Base-by-base conservation (phyloP, 1,139 yeast genomes). In the Debaryomyces nepalensis region DNA sequence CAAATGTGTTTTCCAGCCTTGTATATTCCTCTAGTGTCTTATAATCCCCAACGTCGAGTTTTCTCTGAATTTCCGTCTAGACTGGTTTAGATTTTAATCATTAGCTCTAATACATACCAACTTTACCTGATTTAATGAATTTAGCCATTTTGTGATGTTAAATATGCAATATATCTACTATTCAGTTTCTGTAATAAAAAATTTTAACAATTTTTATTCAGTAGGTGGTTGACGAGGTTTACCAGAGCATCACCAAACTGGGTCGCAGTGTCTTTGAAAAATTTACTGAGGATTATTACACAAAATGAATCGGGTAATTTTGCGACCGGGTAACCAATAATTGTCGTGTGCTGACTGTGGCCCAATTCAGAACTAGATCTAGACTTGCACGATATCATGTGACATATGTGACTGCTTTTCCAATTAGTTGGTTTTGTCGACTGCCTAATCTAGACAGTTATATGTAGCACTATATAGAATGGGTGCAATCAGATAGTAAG, bases 101-200 rank as follows among this genome's bases (percentile, higher is more conserved):
- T 29, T n/a, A 18, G 26, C 23, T 15, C 9, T 16, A 35, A 51
- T 77, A 86, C 95, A 76, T 86, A 87, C 95, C 96, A 87, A 91
- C 98, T 88, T 89, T 91, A 84, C 97, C 97, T 75, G 97, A 87
- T 84, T 91, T 91, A 81, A 91, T 85, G 86, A 91, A 91, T 81
- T 91, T 91, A 81, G 96, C 93, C 93, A 86, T 86, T 76, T 79
- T 77, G 51, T 54, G 59, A 47, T 49, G 51, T 43, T 50, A 43
- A 38, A 39, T 40, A 43, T 45, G 42, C 43, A 37, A 44, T 46
- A 42, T 33, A 42, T 41, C 43, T 37, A 41, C 34, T 32, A 21
- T 26, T 22, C 16, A 33, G 23, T 23, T 37, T 29, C 39, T 33
- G 26, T 33, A 33, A 33, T 43, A 40, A 43, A 43, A 43, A 43